A percentile compares a stretch with the other conserved stretches of the same genome.
Evolutionary conservation across 352 stramenopile species (phyloP).

Genomic region (Globisporangium mamillatum): DNA sequence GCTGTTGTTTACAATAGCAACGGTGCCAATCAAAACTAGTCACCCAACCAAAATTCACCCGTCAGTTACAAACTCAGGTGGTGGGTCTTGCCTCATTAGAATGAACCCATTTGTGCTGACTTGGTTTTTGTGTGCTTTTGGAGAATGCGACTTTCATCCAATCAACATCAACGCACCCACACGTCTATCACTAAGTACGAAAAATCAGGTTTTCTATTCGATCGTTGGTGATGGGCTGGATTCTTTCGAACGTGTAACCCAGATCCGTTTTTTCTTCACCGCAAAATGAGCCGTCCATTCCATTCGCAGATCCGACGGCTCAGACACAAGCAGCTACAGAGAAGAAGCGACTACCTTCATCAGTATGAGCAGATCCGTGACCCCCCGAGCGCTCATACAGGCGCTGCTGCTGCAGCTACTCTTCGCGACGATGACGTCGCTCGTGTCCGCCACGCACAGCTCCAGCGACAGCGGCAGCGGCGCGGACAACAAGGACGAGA

Average conservation of each 20-base stretch:
- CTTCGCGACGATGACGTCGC: neutral
- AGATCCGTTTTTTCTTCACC: neutral
- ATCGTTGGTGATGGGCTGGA: neutral
- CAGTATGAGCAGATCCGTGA: neutral
- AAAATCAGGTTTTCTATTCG: conserved; percentile 10
- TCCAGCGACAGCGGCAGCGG: neutral
- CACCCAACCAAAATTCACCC: too few species aligned
- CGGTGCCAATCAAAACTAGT: too few species aligned
- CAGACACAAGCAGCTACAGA: neutral
- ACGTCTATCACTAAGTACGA: conserved; percentile 1
- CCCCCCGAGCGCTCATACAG: neutral
- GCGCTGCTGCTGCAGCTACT: conserved; percentile 12
- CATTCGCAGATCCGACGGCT: conserved; percentile 8
- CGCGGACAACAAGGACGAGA: conserved; percentile 3
- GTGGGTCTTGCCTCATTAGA: too few species aligned
- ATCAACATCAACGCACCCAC: conserved; percentile 6
- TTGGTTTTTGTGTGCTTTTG: too few species aligned
- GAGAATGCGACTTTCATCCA: neutral
- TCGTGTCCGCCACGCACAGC: neutral
- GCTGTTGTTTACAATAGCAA: too few species aligned
- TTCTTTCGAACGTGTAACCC: neutral
- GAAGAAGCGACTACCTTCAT: neutral
- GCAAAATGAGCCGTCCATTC: neutral
- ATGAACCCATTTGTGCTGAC: too few species aligned
- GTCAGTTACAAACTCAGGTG: too few species aligned